Conservation (phyloP, 2,329 filamentous ascomycete genomes). For the Coniochaeta ligniaria region DNA sequence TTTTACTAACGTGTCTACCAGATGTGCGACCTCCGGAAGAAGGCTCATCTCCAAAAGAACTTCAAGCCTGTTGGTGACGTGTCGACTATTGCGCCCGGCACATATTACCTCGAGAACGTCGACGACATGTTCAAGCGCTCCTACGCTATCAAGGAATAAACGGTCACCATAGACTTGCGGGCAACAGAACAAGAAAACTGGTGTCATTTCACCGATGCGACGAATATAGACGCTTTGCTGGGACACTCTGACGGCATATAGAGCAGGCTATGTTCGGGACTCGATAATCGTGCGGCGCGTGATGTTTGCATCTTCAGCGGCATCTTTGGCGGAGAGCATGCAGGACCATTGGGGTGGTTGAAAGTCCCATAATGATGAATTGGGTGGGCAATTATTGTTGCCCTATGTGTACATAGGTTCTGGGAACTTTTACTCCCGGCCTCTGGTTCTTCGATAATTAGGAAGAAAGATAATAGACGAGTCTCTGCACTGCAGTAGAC, state of each 20-base stretch:
- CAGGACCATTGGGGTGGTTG: not conserved
- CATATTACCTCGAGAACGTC: conserved; percentile 74
- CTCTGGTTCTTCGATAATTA: not conserved
- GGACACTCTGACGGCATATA: not conserved
- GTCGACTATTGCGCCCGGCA: conserved; percentile 58
- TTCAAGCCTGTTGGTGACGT: conserved; percentile 63
- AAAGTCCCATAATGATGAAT: not conserved
- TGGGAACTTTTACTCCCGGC: not conserved
- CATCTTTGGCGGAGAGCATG: not conserved
- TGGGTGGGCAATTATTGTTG: not conserved
- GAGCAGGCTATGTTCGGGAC: not conserved
- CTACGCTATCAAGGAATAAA: conserved; percentile 68
- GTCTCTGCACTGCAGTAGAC: not conserved
- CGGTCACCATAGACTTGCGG: not conserved
- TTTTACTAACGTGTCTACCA: conserved; percentile 19
- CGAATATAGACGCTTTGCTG: not conserved
- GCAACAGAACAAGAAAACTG: not conserved
- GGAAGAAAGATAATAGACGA: not conserved
- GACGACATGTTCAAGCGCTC: conserved; percentile 82
- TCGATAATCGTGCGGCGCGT: not conserved
- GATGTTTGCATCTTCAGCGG: not conserved
- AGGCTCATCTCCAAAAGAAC: conserved; percentile 76
- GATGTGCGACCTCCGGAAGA: conserved; percentile 76
- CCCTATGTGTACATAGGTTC: not conserved
- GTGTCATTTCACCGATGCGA: not conserved